A percentile compares a stretch with the other conserved stretches of the same genome.
Evolutionary conservation across 495 filamentous ascomycete genomes (phyloP).

Genomic region (Podospora pseudocomata): DNA sequence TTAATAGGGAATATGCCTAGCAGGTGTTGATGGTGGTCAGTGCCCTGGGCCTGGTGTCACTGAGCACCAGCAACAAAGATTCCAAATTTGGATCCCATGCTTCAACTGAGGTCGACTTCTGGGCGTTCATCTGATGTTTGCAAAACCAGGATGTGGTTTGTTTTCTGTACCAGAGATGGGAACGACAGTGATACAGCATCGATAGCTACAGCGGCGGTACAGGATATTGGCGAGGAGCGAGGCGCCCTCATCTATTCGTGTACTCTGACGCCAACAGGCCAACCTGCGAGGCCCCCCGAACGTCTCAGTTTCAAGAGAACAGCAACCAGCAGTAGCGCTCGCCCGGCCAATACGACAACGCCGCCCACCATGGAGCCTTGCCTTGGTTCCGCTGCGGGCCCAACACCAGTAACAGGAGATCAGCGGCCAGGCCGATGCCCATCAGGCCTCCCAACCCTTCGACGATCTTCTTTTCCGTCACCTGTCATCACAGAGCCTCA

Average conservation of each 20-base stretch:
- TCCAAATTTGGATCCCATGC: background rate
- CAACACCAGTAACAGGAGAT: constrained; percentile 9
- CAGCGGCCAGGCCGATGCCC: constrained; percentile 2
- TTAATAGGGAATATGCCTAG: background rate
- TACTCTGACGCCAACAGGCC: background rate
- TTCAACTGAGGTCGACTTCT: background rate
- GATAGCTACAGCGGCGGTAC: background rate
- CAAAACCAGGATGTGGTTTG: background rate
- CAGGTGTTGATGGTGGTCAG: background rate
- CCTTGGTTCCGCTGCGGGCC: background rate
- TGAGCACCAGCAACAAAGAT: background rate
- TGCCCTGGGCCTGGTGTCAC: background rate
- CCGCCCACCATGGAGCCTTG: constrained; percentile 3
- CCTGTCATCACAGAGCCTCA: background rate
- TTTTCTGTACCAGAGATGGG: background rate
- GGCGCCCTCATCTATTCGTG: background rate
- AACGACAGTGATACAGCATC: background rate
- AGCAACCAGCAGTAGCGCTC: constrained; percentile 4
- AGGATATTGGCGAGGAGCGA: background rate
- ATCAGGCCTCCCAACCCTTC: constrained; percentile 7
- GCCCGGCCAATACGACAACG: constrained; percentile 7
- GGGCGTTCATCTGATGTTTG: background rate
- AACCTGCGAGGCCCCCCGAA: background rate
- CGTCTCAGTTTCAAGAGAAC: constrained; percentile 2
- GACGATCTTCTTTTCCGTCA: constrained; percentile 4